Conservation (phyloP, 208 protist species). For the Zelonia costaricensis region DNA sequence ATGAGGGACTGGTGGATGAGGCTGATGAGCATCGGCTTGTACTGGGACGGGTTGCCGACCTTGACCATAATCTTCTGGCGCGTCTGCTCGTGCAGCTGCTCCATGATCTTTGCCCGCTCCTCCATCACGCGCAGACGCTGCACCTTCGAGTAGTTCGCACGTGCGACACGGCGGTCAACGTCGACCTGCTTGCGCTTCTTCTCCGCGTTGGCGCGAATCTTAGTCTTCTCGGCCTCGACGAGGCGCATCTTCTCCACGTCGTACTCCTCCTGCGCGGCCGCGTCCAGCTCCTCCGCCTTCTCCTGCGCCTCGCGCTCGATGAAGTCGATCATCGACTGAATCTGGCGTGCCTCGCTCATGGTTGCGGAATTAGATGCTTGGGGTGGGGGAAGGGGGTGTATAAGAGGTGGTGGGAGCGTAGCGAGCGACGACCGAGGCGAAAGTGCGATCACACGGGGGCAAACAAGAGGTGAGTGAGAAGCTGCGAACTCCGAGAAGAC, state of each 20-base stretch:
- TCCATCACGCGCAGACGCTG: conserved; percentile 87
- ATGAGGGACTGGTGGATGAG: conserved; percentile 80
- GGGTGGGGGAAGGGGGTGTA: background rate
- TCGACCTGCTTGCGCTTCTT: conserved; percentile 87
- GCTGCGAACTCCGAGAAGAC: too few species aligned
- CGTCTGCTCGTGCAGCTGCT: conserved; percentile 70
- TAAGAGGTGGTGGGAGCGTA: background rate
- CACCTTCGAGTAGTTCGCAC: conserved; percentile 84
- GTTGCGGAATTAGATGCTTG: conserved; percentile 17
- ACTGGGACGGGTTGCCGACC: conserved; percentile 51
- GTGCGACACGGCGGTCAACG: conserved; percentile 77
- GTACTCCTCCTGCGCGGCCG: conserved; percentile 91
- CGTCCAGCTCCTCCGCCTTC: conserved; percentile 87
- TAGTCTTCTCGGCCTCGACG: conserved; percentile 83
- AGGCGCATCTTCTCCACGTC: conserved; percentile 91
- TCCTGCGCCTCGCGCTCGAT: conserved; percentile 93
- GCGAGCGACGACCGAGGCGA: background rate
- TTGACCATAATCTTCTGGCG: conserved; percentile 60
- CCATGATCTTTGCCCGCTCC: conserved; percentile 75
- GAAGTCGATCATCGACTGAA: conserved; percentile 94
- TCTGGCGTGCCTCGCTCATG: conserved; percentile 90
- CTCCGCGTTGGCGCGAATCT: conserved; percentile 74
- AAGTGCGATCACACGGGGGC: too few species aligned
- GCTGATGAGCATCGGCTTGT: conserved; percentile 62
- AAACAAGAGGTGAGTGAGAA: too few species aligned